Evolutionary conservation across 169 alveolate genomes (phyloP).

Genomic region (Plasmodium billcollinsi): DNA sequence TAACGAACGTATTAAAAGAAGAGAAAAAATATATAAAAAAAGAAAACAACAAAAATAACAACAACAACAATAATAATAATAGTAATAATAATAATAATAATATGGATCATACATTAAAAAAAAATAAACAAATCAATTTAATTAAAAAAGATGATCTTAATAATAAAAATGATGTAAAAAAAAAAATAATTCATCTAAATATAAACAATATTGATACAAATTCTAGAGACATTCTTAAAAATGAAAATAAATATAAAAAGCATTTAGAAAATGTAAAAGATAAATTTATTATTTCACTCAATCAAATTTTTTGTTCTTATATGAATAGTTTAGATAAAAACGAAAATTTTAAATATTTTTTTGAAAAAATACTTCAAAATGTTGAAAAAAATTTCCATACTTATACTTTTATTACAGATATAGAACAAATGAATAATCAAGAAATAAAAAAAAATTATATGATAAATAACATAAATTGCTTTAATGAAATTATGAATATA

Average conservation of each 20-base stretch:
- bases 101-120: background rate
- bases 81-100: background rate
- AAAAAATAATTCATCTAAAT: background rate
- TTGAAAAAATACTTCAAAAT: slow-evolving; percentile 7
- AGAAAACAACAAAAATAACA: too few relatives aligned
- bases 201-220: background rate
- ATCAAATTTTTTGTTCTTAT: slow-evolving; percentile 23
- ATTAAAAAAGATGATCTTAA: background rate
- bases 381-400: slow-evolving; percentile 14
- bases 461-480: slow-evolving; percentile 22
- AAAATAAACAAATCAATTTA: background rate
- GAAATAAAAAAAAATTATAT: slow-evolving; percentile 21
- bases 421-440: slow-evolving; percentile 25
- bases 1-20: background rate
- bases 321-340: slow-evolving; percentile 15
- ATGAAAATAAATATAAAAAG: slow-evolving; percentile 14
- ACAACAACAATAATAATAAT: too few relatives aligned
- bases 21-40: background rate
- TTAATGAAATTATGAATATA: slow-evolving; percentile 23
- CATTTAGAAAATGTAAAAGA: slow-evolving; percentile 41
- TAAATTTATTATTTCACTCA: slow-evolving; percentile 1
- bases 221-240: slow-evolving; percentile 30
- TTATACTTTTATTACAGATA: slow-evolving; percentile 16
- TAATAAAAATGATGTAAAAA: background rate
- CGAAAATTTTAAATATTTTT: slow-evolving; percentile 19